Base-by-base conservation (phyloP, 2,329 filamentous ascomycete species). In the Magnaporthiopsis rhizophila region DNA sequence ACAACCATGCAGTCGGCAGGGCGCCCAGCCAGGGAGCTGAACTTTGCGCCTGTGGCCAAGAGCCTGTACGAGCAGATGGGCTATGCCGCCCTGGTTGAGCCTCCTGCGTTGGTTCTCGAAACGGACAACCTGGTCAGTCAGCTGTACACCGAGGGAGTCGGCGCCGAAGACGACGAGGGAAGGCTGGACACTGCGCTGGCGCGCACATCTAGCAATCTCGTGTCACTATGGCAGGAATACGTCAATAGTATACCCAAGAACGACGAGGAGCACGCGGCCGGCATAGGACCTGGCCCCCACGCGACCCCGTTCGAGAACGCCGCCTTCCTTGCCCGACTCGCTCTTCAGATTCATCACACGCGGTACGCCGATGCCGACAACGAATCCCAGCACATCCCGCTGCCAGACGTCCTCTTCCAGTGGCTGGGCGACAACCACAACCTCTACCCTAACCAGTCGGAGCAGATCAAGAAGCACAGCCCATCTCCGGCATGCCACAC, bases 391-490 rank as follows among this genome's bases (percentile, higher is more conserved):
- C 72, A 73, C 1, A 80, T 80, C 2, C 83, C 90, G 0, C 79
- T 96, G 24, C 91, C 94, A 0, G 88, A 89, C 71, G 83, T 92
- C 21, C 79, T 98, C 18, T 87, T 97, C 67, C 84, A 90, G 70
- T 98, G 94, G 94, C 81, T 96, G 68, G 83, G 90, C 64, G 81
- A 82, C 21, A 85, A 91, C 71, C 91, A 97, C 72, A 86, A 90
- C 67, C 83, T 89, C 32, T 90, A 90, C 69, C 82, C 83, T 2
- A 82, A 86, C 62, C 89, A 93, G 70, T 79, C 90, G 30, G 80
- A 86, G 53, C 80, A 86, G 4, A 82, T 97, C 30, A 78, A 84
- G 67, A 80, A 81, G 34, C 77, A 87, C 69, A 81, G 82, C 59
- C 90, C 90, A 0, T 90, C 90, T 65, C 91, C 92, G 28, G 89